Evolutionary conservation across 768 basidiomycete genomes (phyloP), one percentile per base, ranked within the genome.

Genomic region (Glaciozyma antarctica): DNA sequence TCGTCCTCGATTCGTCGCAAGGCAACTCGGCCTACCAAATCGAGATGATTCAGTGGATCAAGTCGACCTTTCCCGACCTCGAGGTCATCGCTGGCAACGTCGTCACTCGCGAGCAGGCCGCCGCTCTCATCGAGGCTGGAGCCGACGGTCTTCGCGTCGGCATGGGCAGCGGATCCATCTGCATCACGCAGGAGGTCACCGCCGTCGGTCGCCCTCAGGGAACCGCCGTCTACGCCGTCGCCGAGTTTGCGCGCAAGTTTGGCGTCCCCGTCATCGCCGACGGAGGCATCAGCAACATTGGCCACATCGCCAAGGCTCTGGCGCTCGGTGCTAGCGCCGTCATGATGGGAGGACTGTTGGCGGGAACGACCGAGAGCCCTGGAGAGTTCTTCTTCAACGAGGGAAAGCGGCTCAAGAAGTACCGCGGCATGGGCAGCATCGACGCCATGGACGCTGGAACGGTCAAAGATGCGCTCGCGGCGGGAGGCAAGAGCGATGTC

Each of bases 311-410:
- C 75, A 99, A 99, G 80, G 95, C 95, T 5, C 80, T 98, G 55
- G 81, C 92, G 1, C 83, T 98, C 19, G 95, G 95, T 59, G 95
- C 94, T 5, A 86, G 87, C 28, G 93, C 91, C 5, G 92, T 98
- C 60, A 98, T 98, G 95, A 97, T 99, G 95, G 95, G 95, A 53
- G 87, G 90, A 13, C 78, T 98, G 56, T 81, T 99, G 32, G 95
- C 95, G 3, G 94, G 94, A 38, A 98, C 95, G 44, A 86, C 90
- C 68, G 94, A 99, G 77, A 90, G 92, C 0, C 95, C 95, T 0
- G 95, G 95, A 72, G 92, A 98, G 79, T 99, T 95, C 81, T 98
- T 95, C 77, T 99, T 94, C 79, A 93, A 98, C 75, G 93, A 97
- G 69, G 95, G 95, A 68, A 95, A 95, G 81, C 87, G 95, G 56